Conservation (phyloP, 164 flowering plant genomes). For the Magnolia changhungtana region DNA sequence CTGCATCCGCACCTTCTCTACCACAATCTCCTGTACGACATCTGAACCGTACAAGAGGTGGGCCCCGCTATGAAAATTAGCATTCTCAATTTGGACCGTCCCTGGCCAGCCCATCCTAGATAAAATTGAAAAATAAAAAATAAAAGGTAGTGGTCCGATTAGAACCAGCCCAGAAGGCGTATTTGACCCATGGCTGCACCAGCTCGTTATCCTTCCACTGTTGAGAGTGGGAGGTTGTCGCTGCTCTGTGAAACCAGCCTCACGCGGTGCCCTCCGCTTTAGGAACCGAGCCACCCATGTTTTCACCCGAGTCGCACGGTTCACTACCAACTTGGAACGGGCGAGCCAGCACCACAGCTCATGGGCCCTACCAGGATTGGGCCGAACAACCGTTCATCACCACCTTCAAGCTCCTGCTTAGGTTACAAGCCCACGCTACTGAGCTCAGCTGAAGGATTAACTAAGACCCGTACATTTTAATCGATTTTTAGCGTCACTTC, state of each 20-base stretch:
- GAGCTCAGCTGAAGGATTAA: not conserved
- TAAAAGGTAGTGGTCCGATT: not conserved
- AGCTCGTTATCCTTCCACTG: conserved; percentile 15
- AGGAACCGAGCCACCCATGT: not conserved
- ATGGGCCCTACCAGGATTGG: not conserved
- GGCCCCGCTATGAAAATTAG: no score
- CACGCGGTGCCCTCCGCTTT: not conserved
- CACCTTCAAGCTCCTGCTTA: not conserved
- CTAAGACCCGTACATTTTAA: not conserved
- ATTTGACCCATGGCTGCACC: not conserved
- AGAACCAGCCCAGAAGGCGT: not conserved
- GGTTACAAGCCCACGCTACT: conserved; percentile 1
- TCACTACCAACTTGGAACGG: not conserved
- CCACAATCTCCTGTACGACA: no score
- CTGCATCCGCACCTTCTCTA: no score
- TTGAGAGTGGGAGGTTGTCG: conserved; percentile 7
- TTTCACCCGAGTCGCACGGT: not conserved
- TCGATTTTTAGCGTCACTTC: not conserved
- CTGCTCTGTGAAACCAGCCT: conserved; percentile 18
- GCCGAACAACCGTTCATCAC: not conserved
- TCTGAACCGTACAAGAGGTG: no score
- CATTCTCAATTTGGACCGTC: not conserved
- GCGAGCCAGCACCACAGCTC: not conserved
- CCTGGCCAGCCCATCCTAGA: not conserved
- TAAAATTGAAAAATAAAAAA: not conserved